Percentiles rank a stretch among this genome's conserved stretches.
These are phyloP conservation scores for Penicillium cataractarum DNA, from an alignment of 495 filamentous ascomycete species.

Conservation along the genomic window DNA sequence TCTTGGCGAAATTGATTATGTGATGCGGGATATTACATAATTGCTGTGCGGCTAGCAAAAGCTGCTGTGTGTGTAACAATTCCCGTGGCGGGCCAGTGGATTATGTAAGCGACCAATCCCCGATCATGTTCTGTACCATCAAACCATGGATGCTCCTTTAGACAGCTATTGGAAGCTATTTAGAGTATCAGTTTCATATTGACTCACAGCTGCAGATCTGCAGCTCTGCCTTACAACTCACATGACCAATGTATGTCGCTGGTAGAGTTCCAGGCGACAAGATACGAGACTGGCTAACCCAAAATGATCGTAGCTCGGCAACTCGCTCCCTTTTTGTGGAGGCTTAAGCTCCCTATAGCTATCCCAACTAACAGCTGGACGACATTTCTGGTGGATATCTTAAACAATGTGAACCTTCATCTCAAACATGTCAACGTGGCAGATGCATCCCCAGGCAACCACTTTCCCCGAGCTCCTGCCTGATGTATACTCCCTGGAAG, in stretches of 20 bases:
- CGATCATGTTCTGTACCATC: too few species aligned
- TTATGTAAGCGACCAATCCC: slow-evolving; percentile 8
- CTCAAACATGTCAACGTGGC: not conserved
- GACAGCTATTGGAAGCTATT: not conserved
- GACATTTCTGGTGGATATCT: not conserved
- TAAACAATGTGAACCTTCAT: not conserved
- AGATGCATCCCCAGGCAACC: slow-evolving; percentile 13
- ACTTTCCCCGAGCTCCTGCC: slow-evolving; percentile 10
- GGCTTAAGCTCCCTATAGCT: not conserved
- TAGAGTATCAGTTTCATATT: not conserved
- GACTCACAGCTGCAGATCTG: not conserved
- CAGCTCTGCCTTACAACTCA: not conserved
- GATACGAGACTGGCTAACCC: not conserved
- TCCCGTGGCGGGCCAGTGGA: too few species aligned
- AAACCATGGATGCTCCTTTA: too few species aligned
- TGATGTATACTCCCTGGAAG: not conserved
- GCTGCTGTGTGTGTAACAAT: too few species aligned
- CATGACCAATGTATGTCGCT: not conserved
- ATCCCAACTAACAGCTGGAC: not conserved
- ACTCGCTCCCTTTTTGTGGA: not conserved
- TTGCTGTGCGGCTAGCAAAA: too few species aligned
- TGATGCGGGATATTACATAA: too few species aligned
- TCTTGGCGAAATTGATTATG: too few species aligned
- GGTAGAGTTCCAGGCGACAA: slow-evolving; percentile 4
- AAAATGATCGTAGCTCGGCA: not conserved